phyloP scores from a whole-genome alignment of 2,329 filamentous ascomycete genomes.

The Fusarium chlamydosporum region DNA sequence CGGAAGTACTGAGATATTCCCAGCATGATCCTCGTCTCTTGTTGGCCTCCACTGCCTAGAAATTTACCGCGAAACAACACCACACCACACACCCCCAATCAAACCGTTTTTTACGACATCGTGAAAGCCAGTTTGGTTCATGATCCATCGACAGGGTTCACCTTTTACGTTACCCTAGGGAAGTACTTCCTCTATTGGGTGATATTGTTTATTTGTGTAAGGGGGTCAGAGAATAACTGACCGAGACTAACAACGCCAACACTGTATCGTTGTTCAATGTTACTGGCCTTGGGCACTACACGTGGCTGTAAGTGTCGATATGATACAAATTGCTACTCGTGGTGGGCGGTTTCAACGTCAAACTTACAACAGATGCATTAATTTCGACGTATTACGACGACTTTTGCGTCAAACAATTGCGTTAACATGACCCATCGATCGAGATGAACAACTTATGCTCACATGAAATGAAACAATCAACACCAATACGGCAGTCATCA shows the following conservation, averaged over 20 bases:
- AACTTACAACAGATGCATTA: not conserved
- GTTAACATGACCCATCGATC: slow-evolving; percentile 10
- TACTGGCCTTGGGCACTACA: slow-evolving; percentile 16
- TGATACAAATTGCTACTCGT: slow-evolving; percentile 9
- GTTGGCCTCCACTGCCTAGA: not conserved
- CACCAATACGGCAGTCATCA: slow-evolving; percentile 12
- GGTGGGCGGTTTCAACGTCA: slow-evolving; percentile 1
- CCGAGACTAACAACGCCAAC: slow-evolving; percentile 6
- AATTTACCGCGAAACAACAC: not conserved
- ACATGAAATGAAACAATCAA: slow-evolving; percentile 8
- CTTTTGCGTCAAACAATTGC: slow-evolving; percentile 21
- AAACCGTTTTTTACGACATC: slow-evolving; percentile 27
- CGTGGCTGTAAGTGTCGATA: slow-evolving; percentile 5
- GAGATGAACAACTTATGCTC: not conserved
- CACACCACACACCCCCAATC: slow-evolving; percentile 6
- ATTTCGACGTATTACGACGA: slow-evolving; percentile 1
- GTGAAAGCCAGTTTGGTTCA: slow-evolving; percentile 21
- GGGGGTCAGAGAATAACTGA: not conserved
- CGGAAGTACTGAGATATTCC: slow-evolving; percentile 14
- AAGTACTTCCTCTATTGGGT: slow-evolving; percentile 6
- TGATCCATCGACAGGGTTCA: slow-evolving; percentile 27
- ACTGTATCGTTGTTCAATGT: slow-evolving; percentile 11
- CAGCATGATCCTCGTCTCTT: slow-evolving; percentile 7
- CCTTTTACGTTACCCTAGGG: slow-evolving; percentile 24
- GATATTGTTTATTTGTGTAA: slow-evolving; percentile 2